phyloP scores from a whole-genome alignment of 331 rosid genomes.

The Rosa hybrid region DNA sequence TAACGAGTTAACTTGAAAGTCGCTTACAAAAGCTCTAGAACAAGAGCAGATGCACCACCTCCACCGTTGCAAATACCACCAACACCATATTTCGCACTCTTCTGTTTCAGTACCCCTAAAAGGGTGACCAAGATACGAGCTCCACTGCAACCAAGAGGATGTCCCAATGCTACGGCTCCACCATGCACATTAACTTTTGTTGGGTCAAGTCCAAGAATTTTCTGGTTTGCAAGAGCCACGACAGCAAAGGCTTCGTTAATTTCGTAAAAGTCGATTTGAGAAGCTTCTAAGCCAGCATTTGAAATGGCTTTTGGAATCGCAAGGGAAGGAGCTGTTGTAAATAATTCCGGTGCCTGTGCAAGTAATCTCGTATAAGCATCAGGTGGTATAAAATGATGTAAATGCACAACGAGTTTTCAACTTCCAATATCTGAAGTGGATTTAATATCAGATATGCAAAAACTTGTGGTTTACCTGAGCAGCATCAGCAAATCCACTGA shows the following conservation, averaged over 20 bases:
- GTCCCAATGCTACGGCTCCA: constrained; percentile 96
- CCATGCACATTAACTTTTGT: constrained; percentile 88
- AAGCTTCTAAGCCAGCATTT: constrained; percentile 76
- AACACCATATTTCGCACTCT: constrained; percentile 87
- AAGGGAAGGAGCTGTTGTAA: constrained; percentile 95
- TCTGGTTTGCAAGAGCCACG: constrained; percentile 97
- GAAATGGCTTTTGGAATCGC: constrained; percentile 96
- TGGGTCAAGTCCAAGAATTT: constrained; percentile 77
- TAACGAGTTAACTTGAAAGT: constrained; percentile 16
- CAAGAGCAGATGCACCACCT: constrained; percentile 99
- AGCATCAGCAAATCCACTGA: constrained; percentile 92
- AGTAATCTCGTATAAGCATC: constrained; percentile 30
- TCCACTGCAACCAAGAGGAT: constrained; percentile 99
- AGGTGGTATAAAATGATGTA: constrained; percentile 2
- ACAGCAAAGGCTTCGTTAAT: constrained; percentile 97
- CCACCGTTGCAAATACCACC: constrained; percentile 99
- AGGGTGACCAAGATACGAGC: constrained; percentile 97
- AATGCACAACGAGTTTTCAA: not conserved
- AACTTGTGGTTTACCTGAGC: constrained; percentile 68
- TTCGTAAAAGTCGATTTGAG: constrained; percentile 82
- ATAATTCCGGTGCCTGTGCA: constrained; percentile 89
- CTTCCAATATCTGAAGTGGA: constrained; percentile 15
- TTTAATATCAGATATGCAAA: constrained; percentile 12
- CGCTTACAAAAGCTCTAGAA: constrained; percentile 75
- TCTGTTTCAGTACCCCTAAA: constrained; percentile 88